Evolutionary conservation across 495 filamentous ascomycete genomes (phyloP).

Genomic region (Xylaria grammica): DNA sequence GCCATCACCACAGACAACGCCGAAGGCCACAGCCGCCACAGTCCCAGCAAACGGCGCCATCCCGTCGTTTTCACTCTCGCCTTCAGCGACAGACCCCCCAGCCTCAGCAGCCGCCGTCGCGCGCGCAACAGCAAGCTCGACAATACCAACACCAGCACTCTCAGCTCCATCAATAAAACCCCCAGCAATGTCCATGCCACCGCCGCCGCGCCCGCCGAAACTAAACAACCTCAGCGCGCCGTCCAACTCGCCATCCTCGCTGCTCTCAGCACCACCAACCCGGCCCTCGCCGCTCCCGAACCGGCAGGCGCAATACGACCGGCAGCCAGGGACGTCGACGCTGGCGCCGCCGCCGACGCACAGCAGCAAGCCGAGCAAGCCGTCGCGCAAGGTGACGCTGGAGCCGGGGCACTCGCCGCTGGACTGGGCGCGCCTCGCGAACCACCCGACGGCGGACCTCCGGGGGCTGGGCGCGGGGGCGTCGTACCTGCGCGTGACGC

Average conservation of each 20-base stretch:
- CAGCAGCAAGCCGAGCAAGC: slow-evolving; percentile 51
- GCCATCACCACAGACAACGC: slow-evolving; percentile 43
- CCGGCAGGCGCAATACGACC: slow-evolving; percentile 39
- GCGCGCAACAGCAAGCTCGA: slow-evolving; percentile 22
- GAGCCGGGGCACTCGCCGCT: slow-evolving; percentile 88
- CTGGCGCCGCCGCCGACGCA: slow-evolving; percentile 56
- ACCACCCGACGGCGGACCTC: slow-evolving; percentile 69
- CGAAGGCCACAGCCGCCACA: slow-evolving; percentile 39
- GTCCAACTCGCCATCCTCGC: slow-evolving; percentile 31
- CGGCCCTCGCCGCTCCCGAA: slow-evolving; percentile 31
- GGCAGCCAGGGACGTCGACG: slow-evolving; percentile 40
- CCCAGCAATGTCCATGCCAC: slow-evolving; percentile 20
- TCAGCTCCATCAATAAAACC: slow-evolving; percentile 4
- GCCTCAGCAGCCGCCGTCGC: slow-evolving; percentile 48
- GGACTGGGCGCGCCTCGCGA: slow-evolving; percentile 86
- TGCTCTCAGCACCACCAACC: slow-evolving; percentile 23
- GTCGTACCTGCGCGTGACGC: slow-evolving; percentile 68
- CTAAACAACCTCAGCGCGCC: slow-evolving; percentile 23
- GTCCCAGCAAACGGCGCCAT: slow-evolving; percentile 26
- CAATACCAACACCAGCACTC: slow-evolving; percentile 23
- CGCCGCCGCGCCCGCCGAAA: slow-evolving; percentile 34
- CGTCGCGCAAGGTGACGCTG: slow-evolving; percentile 67
- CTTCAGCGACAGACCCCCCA: slow-evolving; percentile 32
- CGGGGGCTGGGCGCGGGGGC: slow-evolving; percentile 56
- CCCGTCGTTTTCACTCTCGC: slow-evolving; percentile 49